Conservation (phyloP, 106 monocot genomes). For the Acorus calamus region DNA sequence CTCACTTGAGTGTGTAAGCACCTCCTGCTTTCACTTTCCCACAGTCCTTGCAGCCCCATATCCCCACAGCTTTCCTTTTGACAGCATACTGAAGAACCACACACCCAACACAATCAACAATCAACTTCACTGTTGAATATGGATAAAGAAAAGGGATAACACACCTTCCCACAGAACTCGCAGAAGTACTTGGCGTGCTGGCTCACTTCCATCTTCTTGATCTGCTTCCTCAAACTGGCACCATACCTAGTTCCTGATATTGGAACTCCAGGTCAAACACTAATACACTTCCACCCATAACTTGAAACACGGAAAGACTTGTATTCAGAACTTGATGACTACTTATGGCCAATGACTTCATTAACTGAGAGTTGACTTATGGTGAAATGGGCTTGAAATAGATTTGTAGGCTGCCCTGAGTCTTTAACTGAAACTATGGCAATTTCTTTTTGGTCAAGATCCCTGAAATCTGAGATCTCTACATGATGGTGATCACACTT, state of each 20-base stretch:
- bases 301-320: no score
- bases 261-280: not conserved
- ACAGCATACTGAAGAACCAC: slow-evolving; percentile 14
- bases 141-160: not conserved
- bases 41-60: slow-evolving; percentile 43
- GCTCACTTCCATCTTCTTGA: slow-evolving; percentile 63
- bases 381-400: no score
- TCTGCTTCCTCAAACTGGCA: slow-evolving; percentile 67
- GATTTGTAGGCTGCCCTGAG: no score
- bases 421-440: no score
- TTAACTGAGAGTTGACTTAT: no score
- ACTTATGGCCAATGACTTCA: no score
- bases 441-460: no score
- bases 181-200: slow-evolving; percentile 60
- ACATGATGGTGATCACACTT: no score
- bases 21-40: slow-evolving; percentile 42
- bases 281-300: no score
- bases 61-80: slow-evolving; percentile 27
- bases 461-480: no score
- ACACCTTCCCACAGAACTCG: slow-evolving; percentile 49
- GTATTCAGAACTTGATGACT: no score
- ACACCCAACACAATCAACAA: no score
- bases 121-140: not conserved
- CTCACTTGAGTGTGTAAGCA: slow-evolving; percentile 10
- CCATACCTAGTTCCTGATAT: slow-evolving; percentile 44